A percentile compares a stretch with the other conserved stretches of the same genome.
These are phyloP conservation scores for Penicillium flavigenum DNA, from an alignment of 495 filamentous ascomycete genomes.

Conservation along the genomic window DNA sequence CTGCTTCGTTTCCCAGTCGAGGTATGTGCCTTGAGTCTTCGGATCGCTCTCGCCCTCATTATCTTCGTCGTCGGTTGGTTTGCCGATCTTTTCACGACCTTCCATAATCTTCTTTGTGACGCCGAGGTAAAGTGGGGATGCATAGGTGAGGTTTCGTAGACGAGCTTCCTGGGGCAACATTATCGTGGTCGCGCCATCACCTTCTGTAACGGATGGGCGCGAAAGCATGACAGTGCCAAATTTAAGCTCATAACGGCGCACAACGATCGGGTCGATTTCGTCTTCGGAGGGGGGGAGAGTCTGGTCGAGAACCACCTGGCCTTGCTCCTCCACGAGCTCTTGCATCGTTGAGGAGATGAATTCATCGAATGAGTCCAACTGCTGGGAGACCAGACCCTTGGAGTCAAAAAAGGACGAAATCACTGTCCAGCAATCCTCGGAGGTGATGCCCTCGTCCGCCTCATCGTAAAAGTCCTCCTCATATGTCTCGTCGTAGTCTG, in stretches of 20 bases:
- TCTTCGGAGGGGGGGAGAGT: slow-evolving; percentile 71
- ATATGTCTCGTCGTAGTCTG: slow-evolving; percentile 52
- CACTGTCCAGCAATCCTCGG: slow-evolving; percentile 96
- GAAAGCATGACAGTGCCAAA: slow-evolving; percentile 84
- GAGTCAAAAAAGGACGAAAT: slow-evolving; percentile 93
- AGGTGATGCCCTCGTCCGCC: slow-evolving; percentile 66
- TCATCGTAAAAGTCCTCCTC: slow-evolving; percentile 59
- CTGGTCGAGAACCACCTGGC: slow-evolving; percentile 83
- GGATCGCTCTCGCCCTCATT: slow-evolving; percentile 46
- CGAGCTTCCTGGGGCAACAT: slow-evolving; percentile 91
- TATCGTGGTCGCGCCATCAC: slow-evolving; percentile 77
- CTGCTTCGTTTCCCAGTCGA: slow-evolving; percentile 52
- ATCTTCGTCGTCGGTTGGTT: slow-evolving; percentile 50
- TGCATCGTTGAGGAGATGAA: slow-evolving; percentile 92
- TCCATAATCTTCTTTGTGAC: slow-evolving; percentile 78
- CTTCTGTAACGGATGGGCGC: slow-evolving; percentile 84
- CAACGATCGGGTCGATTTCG: slow-evolving; percentile 68
- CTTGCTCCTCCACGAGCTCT: slow-evolving; percentile 85
- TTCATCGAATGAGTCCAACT: slow-evolving; percentile 97
- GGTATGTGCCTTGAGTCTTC: slow-evolving; percentile 44
- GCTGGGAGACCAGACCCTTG: slow-evolving; percentile 95
- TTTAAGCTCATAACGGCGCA: slow-evolving; percentile 89
- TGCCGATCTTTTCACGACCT: slow-evolving; percentile 69
- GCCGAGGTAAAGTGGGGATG: slow-evolving; percentile 81
- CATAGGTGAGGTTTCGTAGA: slow-evolving; percentile 91